Evolutionary conservation across 78 protist species (phyloP), one percentile per base, ranked within the genome.

Genomic region (Guillardia theta): DNA sequence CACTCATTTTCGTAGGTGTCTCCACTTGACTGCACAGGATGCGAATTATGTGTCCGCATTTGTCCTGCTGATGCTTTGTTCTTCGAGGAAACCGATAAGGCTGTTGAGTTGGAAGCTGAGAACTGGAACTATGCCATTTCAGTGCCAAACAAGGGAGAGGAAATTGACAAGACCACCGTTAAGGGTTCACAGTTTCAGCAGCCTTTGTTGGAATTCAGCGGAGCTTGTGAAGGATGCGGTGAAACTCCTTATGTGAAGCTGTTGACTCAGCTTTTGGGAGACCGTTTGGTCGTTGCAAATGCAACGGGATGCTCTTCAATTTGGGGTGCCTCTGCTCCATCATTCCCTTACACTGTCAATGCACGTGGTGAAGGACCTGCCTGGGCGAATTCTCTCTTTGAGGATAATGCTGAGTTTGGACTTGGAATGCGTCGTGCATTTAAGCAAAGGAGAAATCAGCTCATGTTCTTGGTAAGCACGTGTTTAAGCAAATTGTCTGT

Each of bases 261-360:
- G 43, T n/a, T 95, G 47, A 93, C 97, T 45, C 97, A 96, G 62
- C 92, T 97, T 30, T 96, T 95, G 58, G 98, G 97, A 1, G 97
- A 95, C 21, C 78, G 96, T 37, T 43, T 96, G 96, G 37, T 95
- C 58, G 54, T 97, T 80, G 98, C 98, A 92, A 96, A 97, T 93
- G 96, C 97, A 47, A 95, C 97, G 43, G 98, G 98, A 24, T 97
- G 98, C 96, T 93, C 97, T 9, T 94, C 97, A n/a, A 94, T 97
- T 77, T 96, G 97, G 96, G 96, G 95, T 2, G 95, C 93, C 48
- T 78, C 96, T 21, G 53, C 48, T 37, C 96, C 95, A 39, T 30
- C 48, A 39, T 58, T 46, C 88, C 97, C 97, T 22, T 96, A 96
- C 94, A 83, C 96, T 30, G 41, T n/a, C 48, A 96, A 95, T 80